These are phyloP conservation scores for Porphyrellus cyaneotinctus DNA, from an alignment of 768 basidiomycete species.

Conservation along the genomic window DNA sequence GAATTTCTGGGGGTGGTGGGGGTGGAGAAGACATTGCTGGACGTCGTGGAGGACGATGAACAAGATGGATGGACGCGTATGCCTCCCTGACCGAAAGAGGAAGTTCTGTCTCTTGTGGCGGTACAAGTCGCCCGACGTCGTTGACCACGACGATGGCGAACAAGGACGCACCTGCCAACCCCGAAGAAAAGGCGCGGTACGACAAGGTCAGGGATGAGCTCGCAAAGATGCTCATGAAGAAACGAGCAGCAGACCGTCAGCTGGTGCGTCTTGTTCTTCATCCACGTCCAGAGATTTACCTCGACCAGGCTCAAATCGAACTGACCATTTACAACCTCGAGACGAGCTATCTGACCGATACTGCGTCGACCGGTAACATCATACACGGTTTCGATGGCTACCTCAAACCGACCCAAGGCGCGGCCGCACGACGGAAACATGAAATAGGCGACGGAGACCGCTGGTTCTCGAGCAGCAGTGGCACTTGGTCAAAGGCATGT, in stretches of 20 bases:
- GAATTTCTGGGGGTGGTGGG: constrained; percentile 45
- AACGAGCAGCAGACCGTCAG: constrained; percentile 71
- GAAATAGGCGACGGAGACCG: constrained; percentile 77
- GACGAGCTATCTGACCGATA: constrained; percentile 71
- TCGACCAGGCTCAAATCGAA: constrained; percentile 66
- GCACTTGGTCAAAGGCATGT: constrained; percentile 68
- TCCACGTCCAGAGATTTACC: background rate
- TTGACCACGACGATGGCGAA: constrained; percentile 30
- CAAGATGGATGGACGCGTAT: constrained; percentile 24
- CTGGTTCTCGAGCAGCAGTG: constrained; percentile 78
- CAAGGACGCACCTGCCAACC: constrained; percentile 39
- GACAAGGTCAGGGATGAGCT: constrained; percentile 74
- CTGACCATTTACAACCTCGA: constrained; percentile 76
- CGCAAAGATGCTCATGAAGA: constrained; percentile 67
- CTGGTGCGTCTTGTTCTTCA: constrained; percentile 45
- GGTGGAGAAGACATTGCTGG: constrained; percentile 53
- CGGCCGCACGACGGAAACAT: constrained; percentile 54
- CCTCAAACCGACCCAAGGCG: constrained; percentile 64
- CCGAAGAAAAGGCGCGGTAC: constrained; percentile 71
- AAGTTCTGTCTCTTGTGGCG: constrained; percentile 21
- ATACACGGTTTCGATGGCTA: constrained; percentile 86
- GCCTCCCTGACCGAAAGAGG: constrained; percentile 23
- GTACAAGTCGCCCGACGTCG: background rate
- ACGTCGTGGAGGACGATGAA: constrained; percentile 2
- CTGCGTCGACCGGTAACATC: constrained; percentile 80